Evolutionary conservation across 2,329 filamentous ascomycete species (phyloP).

Genomic region (Apiospora aurea): DNA sequence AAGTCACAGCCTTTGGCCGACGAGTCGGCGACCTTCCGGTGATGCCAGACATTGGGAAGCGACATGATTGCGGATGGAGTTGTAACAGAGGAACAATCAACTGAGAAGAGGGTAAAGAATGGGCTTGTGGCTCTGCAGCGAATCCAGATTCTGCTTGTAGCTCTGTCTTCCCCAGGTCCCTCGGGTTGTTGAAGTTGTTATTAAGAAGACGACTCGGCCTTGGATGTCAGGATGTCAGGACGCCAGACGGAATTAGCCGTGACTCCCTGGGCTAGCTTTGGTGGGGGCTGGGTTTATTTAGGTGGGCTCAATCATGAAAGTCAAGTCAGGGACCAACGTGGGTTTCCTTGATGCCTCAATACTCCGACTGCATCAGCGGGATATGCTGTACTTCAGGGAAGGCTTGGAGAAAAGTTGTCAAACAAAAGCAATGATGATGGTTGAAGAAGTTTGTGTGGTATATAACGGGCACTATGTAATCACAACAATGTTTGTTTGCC

Average conservation of each 20-base stretch:
- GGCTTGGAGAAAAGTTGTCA: neutral
- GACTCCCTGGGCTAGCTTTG: neutral
- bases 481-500: neutral
- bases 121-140: neutral
- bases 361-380: neutral
- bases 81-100: neutral
- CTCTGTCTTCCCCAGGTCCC: neutral
- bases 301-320: neutral
- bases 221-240: neutral
- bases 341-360: neutral
- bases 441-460: neutral
- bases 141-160: neutral
- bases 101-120: neutral
- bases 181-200: neutral
- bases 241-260: neutral
- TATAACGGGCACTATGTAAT: neutral
- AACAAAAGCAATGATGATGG: neutral
- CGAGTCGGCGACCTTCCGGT: slow-evolving; percentile 86
- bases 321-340: slow-evolving; percentile 9
- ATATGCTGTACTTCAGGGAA: neutral
- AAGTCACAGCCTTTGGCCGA: slow-evolving; percentile 85
- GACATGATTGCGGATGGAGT: slow-evolving; percentile 47
- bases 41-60: slow-evolving; percentile 82
- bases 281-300: neutral
- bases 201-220: neutral